Conservation (phyloP, 257 asterid species). For the Salvia hispanica region DNA sequence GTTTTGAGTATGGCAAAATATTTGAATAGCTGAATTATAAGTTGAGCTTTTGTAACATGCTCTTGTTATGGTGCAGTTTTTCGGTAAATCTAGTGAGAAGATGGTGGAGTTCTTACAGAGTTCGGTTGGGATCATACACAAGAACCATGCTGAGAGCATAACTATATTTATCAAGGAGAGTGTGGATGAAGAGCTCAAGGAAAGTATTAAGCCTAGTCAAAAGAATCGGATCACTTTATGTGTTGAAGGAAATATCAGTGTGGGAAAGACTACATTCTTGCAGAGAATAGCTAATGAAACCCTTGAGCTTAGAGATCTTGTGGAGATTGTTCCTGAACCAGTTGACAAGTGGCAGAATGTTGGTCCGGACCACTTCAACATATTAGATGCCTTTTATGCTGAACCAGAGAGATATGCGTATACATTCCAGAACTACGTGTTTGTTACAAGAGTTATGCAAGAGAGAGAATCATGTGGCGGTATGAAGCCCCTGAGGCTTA, state of each 20-base stretch:
- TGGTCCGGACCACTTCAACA: conserved; percentile 77
- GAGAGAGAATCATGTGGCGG: conserved; percentile 78
- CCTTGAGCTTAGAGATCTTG: conserved; percentile 83
- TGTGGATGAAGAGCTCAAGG: conserved; percentile 77
- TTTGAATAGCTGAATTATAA: background rate
- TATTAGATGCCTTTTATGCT: conserved; percentile 77
- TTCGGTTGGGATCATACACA: conserved; percentile 82
- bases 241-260: conserved; percentile 90
- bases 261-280: conserved; percentile 76
- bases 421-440: conserved; percentile 87
- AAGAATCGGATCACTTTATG: conserved; percentile 73
- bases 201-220: conserved; percentile 43
- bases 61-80: conserved; percentile 51
- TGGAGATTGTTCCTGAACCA: conserved; percentile 88
- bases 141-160: conserved; percentile 83
- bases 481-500: conserved; percentile 74
- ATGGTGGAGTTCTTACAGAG: conserved; percentile 84
- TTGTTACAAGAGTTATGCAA: conserved; percentile 82
- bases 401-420: conserved; percentile 87
- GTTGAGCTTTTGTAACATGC: background rate
- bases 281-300: conserved; percentile 88
- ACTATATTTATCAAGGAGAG: conserved; percentile 70
- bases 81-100: conserved; percentile 59
- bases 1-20: background rate
- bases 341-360: conserved; percentile 87